Evolutionary conservation across 108 stramenopile species (phyloP), one percentile per base, ranked within the genome.

Genomic region (Cyclotella atomus): DNA sequence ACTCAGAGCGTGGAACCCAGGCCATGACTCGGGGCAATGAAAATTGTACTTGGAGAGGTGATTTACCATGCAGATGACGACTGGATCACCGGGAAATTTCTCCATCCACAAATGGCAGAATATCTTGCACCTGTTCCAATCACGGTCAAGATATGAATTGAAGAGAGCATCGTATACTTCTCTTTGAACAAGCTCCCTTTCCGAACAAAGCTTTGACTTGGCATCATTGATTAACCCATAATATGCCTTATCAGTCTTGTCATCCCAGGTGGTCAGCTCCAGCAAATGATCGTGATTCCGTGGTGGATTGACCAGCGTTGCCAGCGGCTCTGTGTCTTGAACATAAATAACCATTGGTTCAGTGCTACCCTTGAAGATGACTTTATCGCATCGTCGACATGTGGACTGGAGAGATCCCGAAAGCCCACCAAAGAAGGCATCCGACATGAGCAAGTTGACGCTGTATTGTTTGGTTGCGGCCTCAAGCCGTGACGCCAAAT

Each of bases 381-480:
- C 82, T 57, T 56, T 56, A 56, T 86, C 85, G 34, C 77, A 72
- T 25, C 75, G 72, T 15, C 85, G 76, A 62, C 82, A 83, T 49
- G 56, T 72, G 25, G 70, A 59, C 64, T 84, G 84, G n/a, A 56
- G 29, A 27, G 59, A 41, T 7, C 73, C 64, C 19, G 87, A 73
- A 32, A 91, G 44, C 19, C 86, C 79, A 28, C 77, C 71, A 47
- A 79, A 75, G 46, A 89, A 89, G 27, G 70, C 71, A 21, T 88
- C 88, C 3, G 85, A 84, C 74, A 88, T 78, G 7, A 91, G 62
- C n/a, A 91, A 57, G 1, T 87, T 77, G 3, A 84, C 56, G 12
- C 76, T 66, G 75, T 88, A 91, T 73, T 81, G 71, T 24, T 75
- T 78, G 5, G 90, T 87, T 9, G 87, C 85, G 9, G 83, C 82